A percentile compares a stretch with the other conserved stretches of the same genome.
Conservation (phyloP, 257 asterid species). For the Cruciata laevipes region DNA sequence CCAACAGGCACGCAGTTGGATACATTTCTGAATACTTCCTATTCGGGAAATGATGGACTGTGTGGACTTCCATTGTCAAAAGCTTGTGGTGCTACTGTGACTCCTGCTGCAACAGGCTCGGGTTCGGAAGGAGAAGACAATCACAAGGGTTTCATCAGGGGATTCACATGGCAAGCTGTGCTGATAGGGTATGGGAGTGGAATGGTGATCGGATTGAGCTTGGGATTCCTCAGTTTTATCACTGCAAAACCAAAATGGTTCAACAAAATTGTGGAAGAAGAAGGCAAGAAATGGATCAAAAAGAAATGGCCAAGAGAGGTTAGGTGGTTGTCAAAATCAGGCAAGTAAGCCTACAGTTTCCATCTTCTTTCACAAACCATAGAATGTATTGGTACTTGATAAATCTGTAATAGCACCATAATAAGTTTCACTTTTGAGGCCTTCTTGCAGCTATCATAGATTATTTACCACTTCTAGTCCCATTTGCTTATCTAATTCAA, state of each 20-base stretch:
- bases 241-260: conserved; percentile 23
- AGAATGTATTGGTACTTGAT: too few relatives aligned
- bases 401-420: not conserved
- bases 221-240: conserved; percentile 18
- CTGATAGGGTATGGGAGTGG: conserved; percentile 27
- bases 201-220: conserved; percentile 11
- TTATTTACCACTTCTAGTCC: not conserved
- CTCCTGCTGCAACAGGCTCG: not conserved
- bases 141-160: not conserved
- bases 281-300: not conserved
- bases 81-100: not conserved
- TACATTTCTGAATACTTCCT: conserved; percentile 21
- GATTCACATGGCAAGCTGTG: conserved; percentile 24
- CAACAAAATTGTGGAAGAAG: not conserved
- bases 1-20: conserved; percentile 20
- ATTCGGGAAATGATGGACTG: conserved; percentile 17
- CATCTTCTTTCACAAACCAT: not conserved
- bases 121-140: not conserved
- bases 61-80: conserved; percentile 24
- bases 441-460: not conserved
- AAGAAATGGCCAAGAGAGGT: conserved; percentile 12
- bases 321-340: not conserved
- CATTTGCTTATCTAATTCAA: not conserved
- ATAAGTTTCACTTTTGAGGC: not conserved
- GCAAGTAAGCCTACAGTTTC: not conserved